Evolutionary conservation across 2,329 filamentous ascomycete genomes (phyloP).

Genomic region (Madurella mycetomatis): DNA sequence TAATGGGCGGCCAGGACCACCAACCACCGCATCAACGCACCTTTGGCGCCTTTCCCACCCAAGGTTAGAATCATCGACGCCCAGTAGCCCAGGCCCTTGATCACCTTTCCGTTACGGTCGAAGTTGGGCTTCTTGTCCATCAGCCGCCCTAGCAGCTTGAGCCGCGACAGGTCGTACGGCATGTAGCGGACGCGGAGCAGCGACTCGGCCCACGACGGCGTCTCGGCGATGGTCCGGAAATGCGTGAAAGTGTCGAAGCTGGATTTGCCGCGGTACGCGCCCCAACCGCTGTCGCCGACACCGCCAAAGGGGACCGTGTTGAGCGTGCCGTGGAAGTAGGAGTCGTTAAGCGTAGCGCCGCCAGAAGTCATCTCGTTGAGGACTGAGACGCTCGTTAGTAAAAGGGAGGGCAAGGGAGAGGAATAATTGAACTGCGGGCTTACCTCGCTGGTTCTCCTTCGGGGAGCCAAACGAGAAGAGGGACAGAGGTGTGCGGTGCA

Average conservation of each 20-base stretch:
- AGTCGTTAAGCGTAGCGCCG: conserved; percentile 60
- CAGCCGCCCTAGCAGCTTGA: conserved; percentile 42
- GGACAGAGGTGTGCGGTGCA: conserved; percentile 78
- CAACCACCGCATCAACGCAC: conserved; percentile 50
- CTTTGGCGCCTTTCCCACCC: conserved; percentile 46
- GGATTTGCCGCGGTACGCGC: conserved; percentile 73
- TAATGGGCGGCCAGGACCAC: conserved; percentile 33
- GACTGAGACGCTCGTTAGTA: conserved; percentile 38
- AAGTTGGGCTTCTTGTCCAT: conserved; percentile 52
- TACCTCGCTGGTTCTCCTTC: conserved; percentile 69
- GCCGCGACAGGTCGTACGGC: conserved; percentile 49
- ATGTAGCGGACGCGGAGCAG: conserved; percentile 65
- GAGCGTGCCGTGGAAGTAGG: conserved; percentile 50
- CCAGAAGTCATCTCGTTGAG: conserved; percentile 61
- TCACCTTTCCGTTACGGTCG: conserved; percentile 53
- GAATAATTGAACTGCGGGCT: conserved; percentile 23
- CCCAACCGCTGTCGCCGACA: conserved; percentile 72
- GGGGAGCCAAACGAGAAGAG: conserved; percentile 83
- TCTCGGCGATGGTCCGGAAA: conserved; percentile 51
- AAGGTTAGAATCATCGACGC: conserved; percentile 46
- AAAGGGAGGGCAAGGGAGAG: neutral
- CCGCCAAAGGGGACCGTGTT: conserved; percentile 75
- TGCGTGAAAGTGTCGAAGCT: conserved; percentile 67
- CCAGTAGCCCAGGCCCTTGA: conserved; percentile 53
- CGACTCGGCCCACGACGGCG: conserved; percentile 63